phyloP scores from a whole-genome alignment of 2,329 filamentous ascomycete genomes.

The Diplodia sapinea region DNA sequence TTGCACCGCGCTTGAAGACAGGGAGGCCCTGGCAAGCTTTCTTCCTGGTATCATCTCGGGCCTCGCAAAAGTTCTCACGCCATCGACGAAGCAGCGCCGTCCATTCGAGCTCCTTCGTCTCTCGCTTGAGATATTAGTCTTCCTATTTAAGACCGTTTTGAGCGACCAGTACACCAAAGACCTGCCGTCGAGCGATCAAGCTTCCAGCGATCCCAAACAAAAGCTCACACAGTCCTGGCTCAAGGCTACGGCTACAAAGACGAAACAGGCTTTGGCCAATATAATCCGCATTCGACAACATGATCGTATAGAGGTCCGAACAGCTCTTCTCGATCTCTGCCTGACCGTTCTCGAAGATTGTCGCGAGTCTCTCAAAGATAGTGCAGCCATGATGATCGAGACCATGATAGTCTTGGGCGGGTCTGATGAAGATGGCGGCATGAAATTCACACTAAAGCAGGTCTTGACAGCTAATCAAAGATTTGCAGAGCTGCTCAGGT shows the following conservation, averaged over 20 bases:
- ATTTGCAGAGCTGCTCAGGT: constrained; percentile 69
- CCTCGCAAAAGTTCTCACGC: constrained; percentile 75
- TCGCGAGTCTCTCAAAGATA: constrained; percentile 71
- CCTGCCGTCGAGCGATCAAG: constrained; percentile 35
- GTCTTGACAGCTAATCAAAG: constrained; percentile 67
- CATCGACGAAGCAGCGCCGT: constrained; percentile 66
- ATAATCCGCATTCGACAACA: constrained; percentile 77
- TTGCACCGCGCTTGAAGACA: constrained; percentile 69
- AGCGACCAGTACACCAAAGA: constrained; percentile 51
- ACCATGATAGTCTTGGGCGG: constrained; percentile 72
- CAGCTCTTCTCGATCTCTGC: constrained; percentile 73
- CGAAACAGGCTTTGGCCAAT: constrained; percentile 80
- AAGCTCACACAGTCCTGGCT: constrained; percentile 69
- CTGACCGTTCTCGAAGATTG: constrained; percentile 79
- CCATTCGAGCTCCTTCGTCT: constrained; percentile 68
- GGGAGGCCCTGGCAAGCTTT: constrained; percentile 79
- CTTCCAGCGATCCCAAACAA: constrained; percentile 44
- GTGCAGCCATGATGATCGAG: constrained; percentile 75
- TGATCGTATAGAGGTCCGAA: constrained; percentile 70
- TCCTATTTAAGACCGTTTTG: constrained; percentile 53
- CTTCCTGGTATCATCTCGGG: constrained; percentile 86
- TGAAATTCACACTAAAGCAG: constrained; percentile 58
- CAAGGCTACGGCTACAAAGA: constrained; percentile 76
- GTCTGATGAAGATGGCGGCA: constrained; percentile 55
- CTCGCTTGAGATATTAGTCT: constrained; percentile 64